Percentiles rank a stretch among this genome's conserved stretches.
These are phyloP conservation scores for Penicillium herquei DNA, from an alignment of 495 filamentous ascomycete species.

Conservation along the genomic window DNA sequence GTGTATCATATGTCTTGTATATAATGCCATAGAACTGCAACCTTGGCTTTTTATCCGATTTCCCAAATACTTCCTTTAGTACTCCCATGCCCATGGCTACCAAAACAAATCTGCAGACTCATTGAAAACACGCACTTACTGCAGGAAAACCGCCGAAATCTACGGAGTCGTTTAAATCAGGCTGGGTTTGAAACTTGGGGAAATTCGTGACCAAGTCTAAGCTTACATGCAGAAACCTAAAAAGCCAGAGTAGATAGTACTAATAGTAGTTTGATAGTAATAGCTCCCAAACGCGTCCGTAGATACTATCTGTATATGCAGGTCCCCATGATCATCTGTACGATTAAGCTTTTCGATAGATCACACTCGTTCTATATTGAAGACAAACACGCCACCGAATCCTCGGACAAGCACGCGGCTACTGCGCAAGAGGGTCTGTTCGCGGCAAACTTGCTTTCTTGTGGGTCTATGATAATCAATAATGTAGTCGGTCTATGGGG, in stretches of 20 bases:
- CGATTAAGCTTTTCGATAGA: neutral
- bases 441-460: conserved; percentile 6
- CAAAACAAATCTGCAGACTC: neutral
- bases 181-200: conserved; percentile 11
- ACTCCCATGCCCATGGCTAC: no score
- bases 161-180: conserved; percentile 4
- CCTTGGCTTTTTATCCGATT: neutral
- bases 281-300: no score
- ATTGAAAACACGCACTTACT: neutral
- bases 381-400: neutral
- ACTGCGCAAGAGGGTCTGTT: conserved; percentile 2
- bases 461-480: conserved; percentile 5
- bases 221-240: no score
- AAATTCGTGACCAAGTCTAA: neutral
- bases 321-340: no score
- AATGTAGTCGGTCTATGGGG: conserved; percentile 4
- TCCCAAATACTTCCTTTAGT: no score
- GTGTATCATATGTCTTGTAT: neutral
- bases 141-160: neutral
- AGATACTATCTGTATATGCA: no score
- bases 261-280: no score
- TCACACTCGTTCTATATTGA: neutral
- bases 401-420: conserved; percentile 3
- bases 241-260: no score
- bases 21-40: neutral